Conservation (phyloP, 23 red algal species). For the Cyanidiococcus yangmingshanensis region DNA sequence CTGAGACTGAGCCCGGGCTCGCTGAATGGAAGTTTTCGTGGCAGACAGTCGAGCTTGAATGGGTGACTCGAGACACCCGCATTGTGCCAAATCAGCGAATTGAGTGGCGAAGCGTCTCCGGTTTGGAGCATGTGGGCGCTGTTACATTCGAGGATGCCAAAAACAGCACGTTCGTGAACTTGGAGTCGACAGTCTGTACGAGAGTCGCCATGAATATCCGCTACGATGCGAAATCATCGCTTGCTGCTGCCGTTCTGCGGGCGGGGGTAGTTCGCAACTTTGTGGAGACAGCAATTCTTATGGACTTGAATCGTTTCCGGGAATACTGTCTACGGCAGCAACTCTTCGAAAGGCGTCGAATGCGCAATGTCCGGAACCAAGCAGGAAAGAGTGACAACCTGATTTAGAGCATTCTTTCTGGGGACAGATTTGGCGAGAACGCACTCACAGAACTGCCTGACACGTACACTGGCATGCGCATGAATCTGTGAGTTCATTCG, state of each 20-base stretch:
- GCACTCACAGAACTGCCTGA: too few species aligned
- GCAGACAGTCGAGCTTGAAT: neutral
- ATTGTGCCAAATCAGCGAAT: neutral
- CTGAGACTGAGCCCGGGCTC: neutral
- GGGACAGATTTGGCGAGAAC: too few species aligned
- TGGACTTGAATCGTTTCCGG: slow-evolving; percentile 13
- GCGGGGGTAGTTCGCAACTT: slow-evolving; percentile 4
- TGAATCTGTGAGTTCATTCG: too few species aligned
- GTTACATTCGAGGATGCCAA: neutral
- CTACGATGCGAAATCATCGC: neutral
- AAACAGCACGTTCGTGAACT: neutral
- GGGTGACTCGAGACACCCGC: neutral
- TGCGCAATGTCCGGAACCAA: neutral
- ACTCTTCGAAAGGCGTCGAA: neutral
- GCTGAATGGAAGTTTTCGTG: slow-evolving; percentile 3
- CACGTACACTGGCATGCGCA: too few species aligned
- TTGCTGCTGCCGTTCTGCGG: neutral
- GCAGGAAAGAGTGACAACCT: neutral
- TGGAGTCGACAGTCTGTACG: neutral
- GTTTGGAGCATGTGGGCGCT: neutral
- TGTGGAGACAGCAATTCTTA: neutral
- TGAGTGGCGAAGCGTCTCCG: slow-evolving; percentile 12
- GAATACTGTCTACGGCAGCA: slow-evolving; percentile 14
- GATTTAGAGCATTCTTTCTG: too few species aligned
- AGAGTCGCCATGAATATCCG: neutral